Evolutionary conservation across 2,329 filamentous ascomycete genomes (phyloP), one percentile per base, ranked within the genome.

Genomic region (Penicillium polonicum): DNA sequence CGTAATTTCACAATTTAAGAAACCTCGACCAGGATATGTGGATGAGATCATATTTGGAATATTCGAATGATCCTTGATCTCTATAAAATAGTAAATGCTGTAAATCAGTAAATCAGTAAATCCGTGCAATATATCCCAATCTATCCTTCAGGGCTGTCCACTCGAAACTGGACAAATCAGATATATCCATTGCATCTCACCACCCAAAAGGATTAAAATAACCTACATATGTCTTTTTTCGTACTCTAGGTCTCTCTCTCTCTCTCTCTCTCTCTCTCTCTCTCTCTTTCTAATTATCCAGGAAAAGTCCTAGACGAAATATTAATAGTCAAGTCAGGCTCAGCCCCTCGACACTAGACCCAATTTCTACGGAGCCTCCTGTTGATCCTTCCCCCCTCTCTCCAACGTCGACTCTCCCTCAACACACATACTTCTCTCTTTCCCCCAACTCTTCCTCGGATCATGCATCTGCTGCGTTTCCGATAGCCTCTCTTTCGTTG

Each of bases 401-500:
- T 51, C 55, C 54, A 52, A 52, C 48, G 48, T 48, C 54, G 46
- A 53, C 44, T 55, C 44, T 50, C 21, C 33, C 19, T 27, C 43
- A 42, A 42, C 27, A 51, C 45, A 12, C 29, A n/a, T 8, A 43
- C 23, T 13, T 23, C 25, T 31, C 41, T 50, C 52, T 42, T 36
- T 50, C 29, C 50, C 45, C 45, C 45, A 36, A 56, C 49, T 42
- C 58, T 51, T 55, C 53, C 49, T 57, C 63, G 57, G 68, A 70
- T 57, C 68, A 72, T 73, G 70, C 64, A 68, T 68, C 63, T 67
- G 61, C 65, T 60, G 65, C 62, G 57, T 60, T 67, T 64, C 63
- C 69, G 58, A 68, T 70, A 63, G 72, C 51, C 49, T 49, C 57
- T 57, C 58, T 60, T 52, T 63, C 49, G 48, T 57, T 56, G 41